phyloP scores from a whole-genome alignment of 2,329 filamentous ascomycete genomes.

The Hypoxylon sp. region DNA sequence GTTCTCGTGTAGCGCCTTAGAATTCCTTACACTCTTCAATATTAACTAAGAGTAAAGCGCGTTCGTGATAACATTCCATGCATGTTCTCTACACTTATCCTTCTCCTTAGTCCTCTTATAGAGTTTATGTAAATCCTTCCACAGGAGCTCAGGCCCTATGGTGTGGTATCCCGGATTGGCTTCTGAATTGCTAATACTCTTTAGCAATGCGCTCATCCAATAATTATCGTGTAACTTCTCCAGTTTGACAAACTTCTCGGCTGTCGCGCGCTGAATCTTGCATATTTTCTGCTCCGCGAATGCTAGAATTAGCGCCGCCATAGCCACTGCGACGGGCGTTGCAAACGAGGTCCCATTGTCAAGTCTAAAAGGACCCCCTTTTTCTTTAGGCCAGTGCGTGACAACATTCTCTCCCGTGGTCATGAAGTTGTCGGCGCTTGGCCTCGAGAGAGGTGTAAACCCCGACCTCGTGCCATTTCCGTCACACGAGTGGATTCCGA shows the following conservation, averaged over 20 bases:
- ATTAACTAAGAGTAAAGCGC: constrained; percentile 7
- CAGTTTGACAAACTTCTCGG: constrained; percentile 1
- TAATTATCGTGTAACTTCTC: constrained; percentile 7
- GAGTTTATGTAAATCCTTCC: constrained; percentile 1
- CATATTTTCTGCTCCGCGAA: constrained; percentile 19
- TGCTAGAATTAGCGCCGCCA: constrained; percentile 10
- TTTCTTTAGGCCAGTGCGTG: constrained; percentile 15
- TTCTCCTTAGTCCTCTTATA: constrained; percentile 2
- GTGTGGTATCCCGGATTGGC: constrained; percentile 5
- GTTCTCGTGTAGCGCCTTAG: too few species aligned
- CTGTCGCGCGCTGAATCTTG: constrained; percentile 1
- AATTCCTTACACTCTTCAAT: neutral
- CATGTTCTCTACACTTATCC: constrained; percentile 7
- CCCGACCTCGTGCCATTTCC: constrained; percentile 9
- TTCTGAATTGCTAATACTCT: constrained; percentile 1
- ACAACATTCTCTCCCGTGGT: constrained; percentile 11
- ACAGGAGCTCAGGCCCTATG: constrained; percentile 12
- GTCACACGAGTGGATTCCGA: constrained; percentile 21
- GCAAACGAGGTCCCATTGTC: constrained; percentile 20
- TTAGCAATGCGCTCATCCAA: constrained; percentile 9
- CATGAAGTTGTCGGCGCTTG: constrained; percentile 13
- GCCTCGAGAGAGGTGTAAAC: constrained; percentile 4
- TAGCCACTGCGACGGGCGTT: constrained; percentile 6
- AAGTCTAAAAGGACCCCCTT: constrained; percentile 5
- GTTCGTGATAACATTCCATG: constrained; percentile 10